Conservation (phyloP, 345 rosid genomes). For the Populus deltoides region DNA sequence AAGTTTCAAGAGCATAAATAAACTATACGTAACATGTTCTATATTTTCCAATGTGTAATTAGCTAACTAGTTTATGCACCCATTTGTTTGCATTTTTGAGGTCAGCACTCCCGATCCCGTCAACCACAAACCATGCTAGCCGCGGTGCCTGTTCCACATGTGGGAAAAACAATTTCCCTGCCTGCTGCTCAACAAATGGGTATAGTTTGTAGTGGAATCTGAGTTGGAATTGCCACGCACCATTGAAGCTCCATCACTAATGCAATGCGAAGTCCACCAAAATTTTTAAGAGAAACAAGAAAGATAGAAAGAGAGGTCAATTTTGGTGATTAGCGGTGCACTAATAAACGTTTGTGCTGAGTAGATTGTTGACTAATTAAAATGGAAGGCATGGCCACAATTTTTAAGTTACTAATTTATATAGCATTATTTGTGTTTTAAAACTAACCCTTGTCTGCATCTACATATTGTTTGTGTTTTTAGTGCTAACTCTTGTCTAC, state of each 20-base stretch:
- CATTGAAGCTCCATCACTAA: slow-evolving; percentile 2
- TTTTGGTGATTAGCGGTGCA: slow-evolving; percentile 14
- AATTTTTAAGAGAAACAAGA: neutral
- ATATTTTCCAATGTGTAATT: neutral
- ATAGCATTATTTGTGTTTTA: neutral
- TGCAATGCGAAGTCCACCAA: slow-evolving; percentile 17
- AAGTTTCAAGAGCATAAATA: neutral
- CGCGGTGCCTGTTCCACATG: neutral
- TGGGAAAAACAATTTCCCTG: neutral
- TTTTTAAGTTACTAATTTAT: neutral
- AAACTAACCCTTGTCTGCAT: neutral
- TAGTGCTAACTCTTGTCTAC: neutral
- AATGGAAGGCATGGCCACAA: neutral
- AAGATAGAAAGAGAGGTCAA: slow-evolving; percentile 10
- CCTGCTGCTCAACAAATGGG: slow-evolving; percentile 1
- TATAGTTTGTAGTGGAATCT: slow-evolving; percentile 14
- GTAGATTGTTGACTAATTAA: slow-evolving; percentile 2
- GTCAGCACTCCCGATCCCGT: neutral
- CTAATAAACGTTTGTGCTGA: neutral
- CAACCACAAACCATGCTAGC: neutral
- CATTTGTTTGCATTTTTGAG: neutral
- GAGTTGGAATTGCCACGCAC: slow-evolving; percentile 7
- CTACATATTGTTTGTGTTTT: neutral
- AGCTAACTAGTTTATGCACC: neutral
- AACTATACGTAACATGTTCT: neutral